Evolutionary conservation across 2,329 filamentous ascomycete genomes (phyloP).

Genomic region (Stemphylium lycopersici): DNA sequence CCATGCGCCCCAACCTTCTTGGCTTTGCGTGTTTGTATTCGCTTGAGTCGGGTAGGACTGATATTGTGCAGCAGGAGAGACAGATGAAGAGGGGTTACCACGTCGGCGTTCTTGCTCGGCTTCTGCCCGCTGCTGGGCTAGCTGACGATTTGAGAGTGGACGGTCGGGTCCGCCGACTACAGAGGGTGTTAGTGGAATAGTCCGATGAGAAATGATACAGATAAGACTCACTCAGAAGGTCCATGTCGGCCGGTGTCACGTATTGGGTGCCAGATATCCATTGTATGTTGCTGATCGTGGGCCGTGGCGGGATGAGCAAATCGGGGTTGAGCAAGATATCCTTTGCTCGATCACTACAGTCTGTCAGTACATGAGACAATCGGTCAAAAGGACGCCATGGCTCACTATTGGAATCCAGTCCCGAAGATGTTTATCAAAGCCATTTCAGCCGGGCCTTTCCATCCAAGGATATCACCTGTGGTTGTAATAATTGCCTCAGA

Average conservation of each 20-base stretch:
- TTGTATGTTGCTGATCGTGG: conserved; percentile 92
- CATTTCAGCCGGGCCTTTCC: conserved; percentile 87
- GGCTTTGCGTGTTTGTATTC: conserved; percentile 1
- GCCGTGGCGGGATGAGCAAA: conserved; percentile 74
- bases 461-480: conserved; percentile 83
- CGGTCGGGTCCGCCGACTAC: conserved; percentile 81
- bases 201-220: background rate
- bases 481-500: conserved; percentile 72
- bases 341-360: conserved; percentile 54
- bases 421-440: conserved; percentile 87
- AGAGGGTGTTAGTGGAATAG: conserved; percentile 1
- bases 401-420: conserved; percentile 67
- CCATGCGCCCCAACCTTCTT: conserved; percentile 73
- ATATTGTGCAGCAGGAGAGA: conserved; percentile 37
- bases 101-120: conserved; percentile 62
- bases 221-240: conserved; percentile 68
- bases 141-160: conserved; percentile 86
- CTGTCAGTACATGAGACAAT: conserved; percentile 13
- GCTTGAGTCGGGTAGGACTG: conserved; percentile 27
- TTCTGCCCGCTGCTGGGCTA: conserved; percentile 78
- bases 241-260: conserved; percentile 84
- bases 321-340: conserved; percentile 82
- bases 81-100: conserved; percentile 42
- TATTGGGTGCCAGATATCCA: conserved; percentile 97
- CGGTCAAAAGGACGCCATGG: conserved; percentile 17